Evolutionary conservation across 306 rosid genomes (phyloP).

Genomic region (Comarum palustre): DNA sequence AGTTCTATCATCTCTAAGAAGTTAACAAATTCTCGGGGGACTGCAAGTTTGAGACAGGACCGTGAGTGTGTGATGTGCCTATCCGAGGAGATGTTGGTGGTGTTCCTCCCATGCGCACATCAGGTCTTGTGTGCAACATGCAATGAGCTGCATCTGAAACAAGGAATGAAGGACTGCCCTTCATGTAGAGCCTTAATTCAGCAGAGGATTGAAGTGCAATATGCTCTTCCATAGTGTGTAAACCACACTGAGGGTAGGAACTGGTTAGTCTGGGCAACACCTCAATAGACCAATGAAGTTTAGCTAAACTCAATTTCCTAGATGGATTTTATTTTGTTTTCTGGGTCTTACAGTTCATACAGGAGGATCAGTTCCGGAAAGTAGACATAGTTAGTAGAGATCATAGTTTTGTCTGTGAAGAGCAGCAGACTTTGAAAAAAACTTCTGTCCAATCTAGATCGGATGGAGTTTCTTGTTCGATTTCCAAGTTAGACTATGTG

Average conservation of each 20-base stretch:
- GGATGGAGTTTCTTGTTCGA: too few species aligned
- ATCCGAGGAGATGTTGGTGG: conserved; percentile 57
- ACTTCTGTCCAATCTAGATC: too few species aligned
- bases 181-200: conserved; percentile 57
- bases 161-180: conserved; percentile 72
- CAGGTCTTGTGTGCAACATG: conserved; percentile 59
- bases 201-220: conserved; percentile 44
- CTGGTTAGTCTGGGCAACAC: background rate
- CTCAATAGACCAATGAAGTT: background rate
- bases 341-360: background rate
- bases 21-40: conserved; percentile 17
- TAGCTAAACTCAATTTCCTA: background rate
- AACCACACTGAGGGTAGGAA: background rate
- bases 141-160: conserved; percentile 62
- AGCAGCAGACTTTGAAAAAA: too few species aligned
- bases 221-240: conserved; percentile 22
- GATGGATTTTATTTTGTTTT: conserved; percentile 10
- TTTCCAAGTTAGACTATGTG: too few species aligned
- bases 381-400: conserved; percentile 11
- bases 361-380: background rate
- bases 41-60: conserved; percentile 46
- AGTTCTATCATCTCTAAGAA: conserved; percentile 20
- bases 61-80: conserved; percentile 73
- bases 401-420: conserved; percentile 11
- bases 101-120: conserved; percentile 68